Base-by-base conservation (phyloP, 805 yeast species). In the Ogataea ganodermae region DNA sequence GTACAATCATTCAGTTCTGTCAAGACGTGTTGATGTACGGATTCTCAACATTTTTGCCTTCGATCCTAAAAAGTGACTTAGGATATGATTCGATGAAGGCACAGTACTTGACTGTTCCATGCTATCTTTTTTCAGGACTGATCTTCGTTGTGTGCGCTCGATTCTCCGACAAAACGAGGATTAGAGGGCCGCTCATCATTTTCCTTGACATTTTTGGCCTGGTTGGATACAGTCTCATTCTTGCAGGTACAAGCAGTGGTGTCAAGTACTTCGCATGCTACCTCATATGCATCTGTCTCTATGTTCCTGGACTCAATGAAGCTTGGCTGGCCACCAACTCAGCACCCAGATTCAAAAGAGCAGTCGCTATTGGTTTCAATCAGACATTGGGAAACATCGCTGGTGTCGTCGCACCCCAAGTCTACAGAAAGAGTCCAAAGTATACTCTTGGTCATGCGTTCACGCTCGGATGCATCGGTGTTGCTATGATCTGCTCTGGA, bases 361-460 rank as follows among this genome's bases (percentile, higher is more conserved):
- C 74, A 7, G 65, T 75, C 3, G 68, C 74, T 4, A 56, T 74
- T 41, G 78, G 74, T 8, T 44, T 63, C 28, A 72, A 75, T 44
- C 78, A 72, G 53, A 64, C 74, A 2, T 48, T 74, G 14, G 79
- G 79, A 7, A 75, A 75, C 51, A 48, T 70, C 22, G 67, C 78
- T 5, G 80, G 80, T 44, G 73, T 69, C 3, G 61, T 74, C 49
- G 70, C 72, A 27, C 72, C 73, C 22, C 78, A 73, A 53, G 68
- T 74, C 20, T 75, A 73, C 58, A 57, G 71, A 28, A 52, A 57
- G 6, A 56, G 75, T 3, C 75, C 75, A 3, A 42, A 48, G 5
- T 74, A 68, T 48, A 54, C 47, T 12, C 56, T 72, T 23, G 78
- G 79, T 2, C 68, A 72, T 48, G 64, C 68, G 3, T 70, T 71